These are phyloP conservation scores for Ophiocordyceps camponoti-floridani DNA, from an alignment of 2,329 filamentous ascomycete genomes.

Conservation along the genomic window DNA sequence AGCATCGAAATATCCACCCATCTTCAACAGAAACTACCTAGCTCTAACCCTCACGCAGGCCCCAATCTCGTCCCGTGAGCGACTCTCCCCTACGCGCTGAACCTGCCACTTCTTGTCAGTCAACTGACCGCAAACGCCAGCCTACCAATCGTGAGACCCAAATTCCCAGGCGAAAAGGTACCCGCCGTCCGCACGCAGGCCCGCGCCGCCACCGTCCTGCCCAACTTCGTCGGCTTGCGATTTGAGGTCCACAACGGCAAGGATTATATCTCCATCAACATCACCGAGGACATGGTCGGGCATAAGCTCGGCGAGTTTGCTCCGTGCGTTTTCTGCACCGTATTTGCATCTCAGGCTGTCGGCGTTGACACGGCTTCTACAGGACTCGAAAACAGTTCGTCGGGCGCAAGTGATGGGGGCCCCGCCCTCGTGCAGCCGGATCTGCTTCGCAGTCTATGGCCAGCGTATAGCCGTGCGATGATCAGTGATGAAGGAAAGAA, in stretches of 20 bases:
- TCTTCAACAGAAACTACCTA: not conserved
- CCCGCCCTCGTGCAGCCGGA: not conserved
- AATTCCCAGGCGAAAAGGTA: conserved; percentile 40
- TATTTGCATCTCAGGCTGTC: too few relatives aligned
- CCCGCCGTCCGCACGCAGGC: conserved; percentile 74
- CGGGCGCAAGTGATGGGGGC: conserved; percentile 22
- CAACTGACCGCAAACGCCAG: conserved; percentile 13
- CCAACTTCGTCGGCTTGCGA: conserved; percentile 76
- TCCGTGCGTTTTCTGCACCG: conserved; percentile 38
- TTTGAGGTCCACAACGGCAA: conserved; percentile 92
- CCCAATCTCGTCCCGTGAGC: conserved; percentile 36
- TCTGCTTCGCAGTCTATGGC: not conserved
- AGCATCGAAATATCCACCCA: conserved; percentile 3
- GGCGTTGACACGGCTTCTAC: conserved; percentile 1
- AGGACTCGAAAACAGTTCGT: conserved; percentile 42
- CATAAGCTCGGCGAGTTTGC: conserved; percentile 90
- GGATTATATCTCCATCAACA: conserved; percentile 60
- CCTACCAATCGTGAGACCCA: conserved; percentile 44
- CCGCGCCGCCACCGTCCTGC: conserved; percentile 73
- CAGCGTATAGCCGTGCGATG: conserved; percentile 1
- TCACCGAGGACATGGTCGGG: conserved; percentile 93
- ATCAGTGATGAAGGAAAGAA: not conserved
- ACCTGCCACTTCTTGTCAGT: not conserved
- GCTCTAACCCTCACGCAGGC: conserved; percentile 13
- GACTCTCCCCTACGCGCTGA: not conserved